These are phyloP conservation scores for Crithidia expoeki DNA, from an alignment of 208 protist species.

Conservation along the genomic window DNA sequence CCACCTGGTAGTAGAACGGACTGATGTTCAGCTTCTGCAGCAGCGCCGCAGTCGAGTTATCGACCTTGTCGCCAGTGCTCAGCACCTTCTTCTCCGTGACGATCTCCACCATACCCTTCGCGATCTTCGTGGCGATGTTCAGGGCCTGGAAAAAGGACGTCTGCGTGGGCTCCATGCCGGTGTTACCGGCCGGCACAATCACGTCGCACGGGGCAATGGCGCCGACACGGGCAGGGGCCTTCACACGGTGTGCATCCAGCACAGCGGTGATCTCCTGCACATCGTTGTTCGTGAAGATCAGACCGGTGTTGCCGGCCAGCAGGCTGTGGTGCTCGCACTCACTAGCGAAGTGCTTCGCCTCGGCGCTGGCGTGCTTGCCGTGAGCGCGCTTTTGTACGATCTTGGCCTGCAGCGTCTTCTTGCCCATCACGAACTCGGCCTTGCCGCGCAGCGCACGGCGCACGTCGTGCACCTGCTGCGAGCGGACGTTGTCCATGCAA, in stretches of 20 bases:
- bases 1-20: conserved; percentile 98
- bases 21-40: conserved; percentile 98
- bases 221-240: conserved; percentile 97
- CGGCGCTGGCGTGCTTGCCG: conserved; percentile 43
- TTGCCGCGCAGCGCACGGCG: conserved; percentile 94
- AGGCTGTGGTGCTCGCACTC: conserved; percentile 59
- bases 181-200: conserved; percentile 95
- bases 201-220: conserved; percentile 97
- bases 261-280: conserved; percentile 86
- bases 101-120: conserved; percentile 99
- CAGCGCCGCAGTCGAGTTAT: conserved; percentile 96
- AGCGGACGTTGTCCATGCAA: conserved; percentile 97
- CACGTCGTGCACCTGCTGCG: conserved; percentile 97
- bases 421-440: conserved; percentile 97
- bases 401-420: conserved; percentile 99
- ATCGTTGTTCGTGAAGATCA: conserved; percentile 98
- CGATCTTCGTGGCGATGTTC: conserved; percentile 99
- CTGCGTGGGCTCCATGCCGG: conserved; percentile 97
- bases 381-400: conserved; percentile 87
- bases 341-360: conserved; percentile 67
- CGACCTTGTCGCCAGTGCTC: conserved; percentile 95
- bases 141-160: conserved; percentile 99
- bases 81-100: conserved; percentile 96
- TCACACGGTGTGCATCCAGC: conserved; percentile 88
- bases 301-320: conserved; percentile 96